Evolutionary conservation across 208 protist species (phyloP), one percentile per base, ranked within the genome.

Genomic region (Blastocrithidia nonstop): DNA sequence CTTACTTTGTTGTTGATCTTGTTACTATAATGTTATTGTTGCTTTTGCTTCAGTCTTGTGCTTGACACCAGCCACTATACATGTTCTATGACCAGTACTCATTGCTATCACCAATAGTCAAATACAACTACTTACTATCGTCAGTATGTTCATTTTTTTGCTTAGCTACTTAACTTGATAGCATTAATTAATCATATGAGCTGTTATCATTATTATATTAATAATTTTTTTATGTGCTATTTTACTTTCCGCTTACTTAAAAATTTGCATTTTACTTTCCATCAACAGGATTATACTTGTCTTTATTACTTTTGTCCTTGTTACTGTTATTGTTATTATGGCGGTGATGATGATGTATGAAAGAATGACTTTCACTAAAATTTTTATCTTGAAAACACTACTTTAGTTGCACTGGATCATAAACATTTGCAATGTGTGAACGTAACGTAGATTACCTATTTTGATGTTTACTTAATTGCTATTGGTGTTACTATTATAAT

Each of bases 1-100:
- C 19, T 21, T 21, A 32, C 8, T 27, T 24, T 19, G 19, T 23
- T 9, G 29, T 16, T 16, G 27, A 11, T 8, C 19, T 25, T 13
- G 21, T 13, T 8, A 11, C 7, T 7, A 20, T 24, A n/a, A 24
- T 20, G 4, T 7, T 11, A 13, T 8, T 7, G 9, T 17, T 19
- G 39, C 4, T n/a, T 25, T 5, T 26, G 9, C 33, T 55, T 62
- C 61, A 71, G 50, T 66, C 56, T n/a, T n/a, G n/a, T 0, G 53
- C 61, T 25, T 50, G 41, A 15, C 49, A 50, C 61, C 71, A 75
- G 9, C 24, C 52, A 16, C 28, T 60, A 41, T 55, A 64, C 22
- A 76, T 45, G 13, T 49, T 57, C 11, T 55, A 54, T 2, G 62
- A 22, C n/a, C 47, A 50, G 50, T 76, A 76, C 37, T 41, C 46